Evolutionary conservation across 768 basidiomycete species (phyloP), one percentile per base, ranked within the genome.

Genomic region (Harrya chromipes): DNA sequence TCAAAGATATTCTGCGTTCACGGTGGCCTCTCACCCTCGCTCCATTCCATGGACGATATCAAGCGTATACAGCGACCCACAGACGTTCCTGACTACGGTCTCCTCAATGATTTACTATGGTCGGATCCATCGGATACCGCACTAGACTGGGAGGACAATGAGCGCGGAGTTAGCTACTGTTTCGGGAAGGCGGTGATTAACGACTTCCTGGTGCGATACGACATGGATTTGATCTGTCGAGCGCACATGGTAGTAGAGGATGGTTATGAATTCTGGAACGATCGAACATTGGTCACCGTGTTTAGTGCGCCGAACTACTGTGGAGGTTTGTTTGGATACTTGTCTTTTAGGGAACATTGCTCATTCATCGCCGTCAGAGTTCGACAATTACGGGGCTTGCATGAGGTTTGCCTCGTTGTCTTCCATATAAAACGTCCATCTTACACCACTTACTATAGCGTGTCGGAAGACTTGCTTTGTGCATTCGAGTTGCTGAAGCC

Each of bases 171-270:
- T 53, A 97, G 93, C 67, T 99, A 94, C 74, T 98, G 97, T 72
- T 99, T 97, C 63, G 97, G 97, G 43, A 98, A 97, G 74, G 84
- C 84, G 12, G 89, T 98, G 59, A 97, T 98, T 65, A 95, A 95
- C 62, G 90, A 94, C 56, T 97, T 98, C 76, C 74, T 98, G 48
- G 84, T 86, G 56, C 84, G 88, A 55, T 94, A 94, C 65, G 95
- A 99, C 70, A 97, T 99, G 89, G 95, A 99, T 71, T 78, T 99
- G 55, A 98, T 99, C 72, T 98, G 97, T 75, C 87, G 97, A 43
- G 97, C 97, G 43, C 97, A 99, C 72, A 98, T 98, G 97, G 97
- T 99, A 39, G 97, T 99, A 54, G 97, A 99, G 68, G 92, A 94
- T 63, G 95, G 95, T 8, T 97, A 98, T 65, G 97, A 99, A 74